These are phyloP conservation scores for Amanita pallidorosea DNA, from an alignment of 768 basidiomycete genomes.

Conservation along the genomic window DNA sequence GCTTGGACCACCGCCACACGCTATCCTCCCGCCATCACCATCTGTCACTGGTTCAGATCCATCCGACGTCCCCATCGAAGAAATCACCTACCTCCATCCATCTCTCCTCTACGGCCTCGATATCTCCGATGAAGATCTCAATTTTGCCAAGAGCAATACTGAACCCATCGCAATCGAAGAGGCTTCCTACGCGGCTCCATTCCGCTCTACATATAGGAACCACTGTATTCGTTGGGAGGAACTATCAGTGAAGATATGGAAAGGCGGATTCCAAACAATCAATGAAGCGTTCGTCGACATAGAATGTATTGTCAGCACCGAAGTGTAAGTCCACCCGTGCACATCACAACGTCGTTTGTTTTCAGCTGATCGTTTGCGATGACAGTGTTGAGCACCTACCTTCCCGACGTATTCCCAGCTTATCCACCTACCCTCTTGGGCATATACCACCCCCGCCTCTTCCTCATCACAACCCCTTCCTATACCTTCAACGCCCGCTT, in stretches of 20 bases:
- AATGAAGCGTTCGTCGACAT: constrained; percentile 56
- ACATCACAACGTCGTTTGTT: background rate
- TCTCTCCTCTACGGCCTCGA: constrained; percentile 60
- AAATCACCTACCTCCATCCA: constrained; percentile 41
- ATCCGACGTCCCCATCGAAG: constrained; percentile 6
- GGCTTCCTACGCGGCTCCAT: constrained; percentile 12
- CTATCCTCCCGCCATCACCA: constrained; percentile 20
- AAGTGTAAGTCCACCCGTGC: constrained; percentile 50
- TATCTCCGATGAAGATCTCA: constrained; percentile 41
- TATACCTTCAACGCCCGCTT: constrained; percentile 77
- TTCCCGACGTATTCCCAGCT: constrained; percentile 39
- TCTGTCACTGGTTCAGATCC: constrained; percentile 14
- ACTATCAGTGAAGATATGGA: constrained; percentile 56
- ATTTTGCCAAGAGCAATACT: constrained; percentile 37
- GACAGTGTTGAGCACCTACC: constrained; percentile 73
- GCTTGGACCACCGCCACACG: constrained; percentile 33
- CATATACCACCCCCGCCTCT: constrained; percentile 59
- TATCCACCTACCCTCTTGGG: constrained; percentile 71
- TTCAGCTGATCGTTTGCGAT: background rate
- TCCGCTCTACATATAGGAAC: constrained; percentile 16
- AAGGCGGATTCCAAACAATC: constrained; percentile 58
- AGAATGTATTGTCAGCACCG: constrained; percentile 68
- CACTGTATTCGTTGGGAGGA: constrained; percentile 54
- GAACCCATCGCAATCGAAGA: constrained; percentile 26
- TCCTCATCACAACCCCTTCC: constrained; percentile 79